Percentiles rank a stretch among this genome's conserved stretches.
phyloP scores from a whole-genome alignment of 495 filamentous ascomycete genomes.

The Penicillium antarcticum region DNA sequence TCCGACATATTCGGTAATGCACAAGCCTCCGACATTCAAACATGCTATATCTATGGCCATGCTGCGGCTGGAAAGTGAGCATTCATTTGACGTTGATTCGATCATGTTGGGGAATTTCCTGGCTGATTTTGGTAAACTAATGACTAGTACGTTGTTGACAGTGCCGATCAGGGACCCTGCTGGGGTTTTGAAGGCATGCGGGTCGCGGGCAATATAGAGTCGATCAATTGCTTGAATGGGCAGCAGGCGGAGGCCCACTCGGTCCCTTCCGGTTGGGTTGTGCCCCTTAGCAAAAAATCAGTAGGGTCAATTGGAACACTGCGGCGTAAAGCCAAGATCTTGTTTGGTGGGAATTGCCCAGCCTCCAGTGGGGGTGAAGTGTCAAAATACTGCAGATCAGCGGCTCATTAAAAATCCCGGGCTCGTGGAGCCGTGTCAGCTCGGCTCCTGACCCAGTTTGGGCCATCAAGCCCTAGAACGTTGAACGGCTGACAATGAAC shows the following conservation, averaged over 20 bases:
- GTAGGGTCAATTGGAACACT: not conserved
- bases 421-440: not conserved
- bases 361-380: not conserved
- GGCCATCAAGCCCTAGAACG: not conserved
- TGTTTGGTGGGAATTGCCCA: not conserved
- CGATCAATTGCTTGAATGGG: not conserved
- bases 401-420: not conserved
- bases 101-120: not conserved
- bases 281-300: not conserved
- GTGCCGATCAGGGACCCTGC: slow-evolving; percentile 4
- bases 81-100: not conserved
- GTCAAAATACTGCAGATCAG: slow-evolving; percentile 14
- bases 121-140: not conserved
- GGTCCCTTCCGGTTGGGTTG: too few species aligned
- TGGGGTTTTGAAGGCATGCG: too few species aligned
- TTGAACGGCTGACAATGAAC: not conserved
- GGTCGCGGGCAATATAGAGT: too few species aligned
- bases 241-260: not conserved
- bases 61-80: too few species aligned
- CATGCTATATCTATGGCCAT: too few species aligned
- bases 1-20: too few species aligned
- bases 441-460: too few species aligned
- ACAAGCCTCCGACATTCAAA: too few species aligned
- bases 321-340: not conserved
- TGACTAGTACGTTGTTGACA: slow-evolving; percentile 1